These are phyloP conservation scores for Epichloe bromicola DNA, from an alignment of 2,329 filamentous ascomycete genomes.

Conservation along the genomic window DNA sequence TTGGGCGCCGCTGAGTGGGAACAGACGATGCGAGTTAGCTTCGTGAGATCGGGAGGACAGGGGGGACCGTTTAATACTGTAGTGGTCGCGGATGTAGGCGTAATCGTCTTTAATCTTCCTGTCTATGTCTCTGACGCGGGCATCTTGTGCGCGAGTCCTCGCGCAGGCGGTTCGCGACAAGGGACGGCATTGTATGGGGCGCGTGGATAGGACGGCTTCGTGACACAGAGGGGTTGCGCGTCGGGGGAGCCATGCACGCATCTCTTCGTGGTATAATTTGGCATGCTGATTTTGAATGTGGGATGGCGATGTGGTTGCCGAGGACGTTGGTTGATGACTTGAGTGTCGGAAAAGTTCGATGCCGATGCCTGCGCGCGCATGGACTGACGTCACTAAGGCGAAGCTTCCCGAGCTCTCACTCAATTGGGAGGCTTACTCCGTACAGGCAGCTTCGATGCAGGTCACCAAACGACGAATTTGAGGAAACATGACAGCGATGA, in stretches of 20 bases:
- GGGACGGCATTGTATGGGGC: not conserved
- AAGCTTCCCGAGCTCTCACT: no score
- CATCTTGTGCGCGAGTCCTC: constrained; percentile 1
- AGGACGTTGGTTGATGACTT: no score
- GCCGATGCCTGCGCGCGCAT: no score
- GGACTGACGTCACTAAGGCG: no score
- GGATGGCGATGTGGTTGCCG: not conserved
- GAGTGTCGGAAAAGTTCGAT: no score
- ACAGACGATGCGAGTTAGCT: not conserved
- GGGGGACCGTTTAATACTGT: constrained; percentile 21
- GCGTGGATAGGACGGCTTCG: not conserved
- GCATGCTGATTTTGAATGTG: not conserved
- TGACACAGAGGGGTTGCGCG: not conserved
- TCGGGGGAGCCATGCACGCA: not conserved
- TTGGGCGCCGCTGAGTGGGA: constrained; percentile 36
- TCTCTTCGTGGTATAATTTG: not conserved
- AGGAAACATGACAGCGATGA: no score
- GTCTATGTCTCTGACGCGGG: constrained; percentile 2
- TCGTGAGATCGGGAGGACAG: not conserved
- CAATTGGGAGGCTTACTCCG: no score
- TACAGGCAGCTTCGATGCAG: no score
- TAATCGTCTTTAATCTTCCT: constrained; percentile 32
- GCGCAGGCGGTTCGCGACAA: not conserved
- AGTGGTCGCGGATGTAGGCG: constrained; percentile 29
- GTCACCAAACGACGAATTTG: no score